Evolutionary conservation across 768 basidiomycete species (phyloP).

Genomic region (Mycena belliarum): DNA sequence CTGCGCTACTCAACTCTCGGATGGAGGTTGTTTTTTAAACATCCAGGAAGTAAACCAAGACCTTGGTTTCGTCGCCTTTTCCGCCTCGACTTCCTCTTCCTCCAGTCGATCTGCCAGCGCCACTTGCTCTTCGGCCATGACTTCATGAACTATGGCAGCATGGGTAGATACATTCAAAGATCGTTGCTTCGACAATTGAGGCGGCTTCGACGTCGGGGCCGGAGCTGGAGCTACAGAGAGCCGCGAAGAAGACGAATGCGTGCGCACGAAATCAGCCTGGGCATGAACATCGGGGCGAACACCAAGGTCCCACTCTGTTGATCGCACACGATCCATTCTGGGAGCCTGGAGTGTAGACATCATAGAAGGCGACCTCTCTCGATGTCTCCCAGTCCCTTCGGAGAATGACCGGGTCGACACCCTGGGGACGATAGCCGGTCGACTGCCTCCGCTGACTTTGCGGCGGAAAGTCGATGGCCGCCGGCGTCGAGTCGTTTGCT

Average conservation of each 20-base stretch:
- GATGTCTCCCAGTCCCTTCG: conserved; percentile 26
- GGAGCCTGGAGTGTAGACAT: conserved; percentile 37
- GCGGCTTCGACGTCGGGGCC: no score
- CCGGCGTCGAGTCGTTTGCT: conserved; percentile 39
- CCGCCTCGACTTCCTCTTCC: conserved; percentile 55
- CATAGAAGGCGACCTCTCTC: conserved; percentile 37
- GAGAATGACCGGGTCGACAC: conserved; percentile 34
- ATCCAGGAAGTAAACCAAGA: conserved; percentile 72
- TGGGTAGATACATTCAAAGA: conserved; percentile 53
- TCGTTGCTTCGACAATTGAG: conserved; percentile 24
- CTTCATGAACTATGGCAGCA: conserved; percentile 67
- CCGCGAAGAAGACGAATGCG: conserved; percentile 37
- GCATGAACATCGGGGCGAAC: conserved; percentile 46
- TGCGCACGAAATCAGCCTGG: conserved; percentile 42
- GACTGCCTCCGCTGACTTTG: conserved; percentile 37
- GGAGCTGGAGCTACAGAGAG: conserved; percentile 31
- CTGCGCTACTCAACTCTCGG: conserved; percentile 26
- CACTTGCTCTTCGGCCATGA: conserved; percentile 68
- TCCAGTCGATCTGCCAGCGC: conserved; percentile 54
- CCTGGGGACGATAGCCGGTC: conserved; percentile 30
- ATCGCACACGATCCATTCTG: conserved; percentile 29
- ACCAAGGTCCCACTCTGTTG: conserved; percentile 37
- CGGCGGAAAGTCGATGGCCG: conserved; percentile 43
- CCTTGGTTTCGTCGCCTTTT: conserved; percentile 44
- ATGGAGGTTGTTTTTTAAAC: conserved; percentile 43